Evolutionary conservation across 2,329 filamentous ascomycete species (phyloP).

Genomic region (Fusarium lyarnte): DNA sequence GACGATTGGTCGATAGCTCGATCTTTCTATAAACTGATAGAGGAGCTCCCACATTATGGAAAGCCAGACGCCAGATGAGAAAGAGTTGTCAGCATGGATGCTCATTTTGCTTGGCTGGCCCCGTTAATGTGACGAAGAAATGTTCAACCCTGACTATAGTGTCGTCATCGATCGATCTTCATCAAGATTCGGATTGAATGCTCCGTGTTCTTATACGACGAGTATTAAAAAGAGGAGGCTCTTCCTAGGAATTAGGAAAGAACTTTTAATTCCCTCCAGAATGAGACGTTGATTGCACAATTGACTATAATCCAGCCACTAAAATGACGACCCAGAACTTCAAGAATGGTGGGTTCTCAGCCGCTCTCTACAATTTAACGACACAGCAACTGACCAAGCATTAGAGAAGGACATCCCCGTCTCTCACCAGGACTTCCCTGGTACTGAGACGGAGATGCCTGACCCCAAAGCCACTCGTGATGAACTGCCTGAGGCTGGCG

Average conservation of each 20-base stretch:
- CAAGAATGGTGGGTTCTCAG: slow-evolving; percentile 28
- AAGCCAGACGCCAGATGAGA: background rate
- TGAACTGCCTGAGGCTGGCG: slow-evolving; percentile 73
- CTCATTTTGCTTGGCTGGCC: slow-evolving; percentile 20
- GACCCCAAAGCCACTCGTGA: slow-evolving; percentile 65
- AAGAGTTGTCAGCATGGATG: background rate
- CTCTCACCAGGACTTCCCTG: slow-evolving; percentile 44
- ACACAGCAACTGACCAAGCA: slow-evolving; percentile 40
- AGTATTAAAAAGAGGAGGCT: slow-evolving; percentile 18
- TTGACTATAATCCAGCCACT: background rate
- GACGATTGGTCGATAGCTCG: slow-evolving; percentile 4
- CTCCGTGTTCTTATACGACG: slow-evolving; percentile 13
- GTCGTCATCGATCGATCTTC: slow-evolving; percentile 43
- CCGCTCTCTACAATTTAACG: background rate
- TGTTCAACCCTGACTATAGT: slow-evolving; percentile 19
- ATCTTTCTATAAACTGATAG: background rate
- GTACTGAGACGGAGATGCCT: slow-evolving; percentile 44
- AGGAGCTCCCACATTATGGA: background rate
- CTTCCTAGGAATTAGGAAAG: background rate
- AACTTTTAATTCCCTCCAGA: background rate
- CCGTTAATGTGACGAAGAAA: slow-evolving; percentile 34
- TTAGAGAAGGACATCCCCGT: slow-evolving; percentile 47
- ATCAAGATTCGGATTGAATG: slow-evolving; percentile 32
- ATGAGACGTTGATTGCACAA: background rate
- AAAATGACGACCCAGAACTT: slow-evolving; percentile 39